Base-by-base conservation (phyloP, 2,329 filamentous ascomycete genomes). In the Beauveria rudraprayagi region DNA sequence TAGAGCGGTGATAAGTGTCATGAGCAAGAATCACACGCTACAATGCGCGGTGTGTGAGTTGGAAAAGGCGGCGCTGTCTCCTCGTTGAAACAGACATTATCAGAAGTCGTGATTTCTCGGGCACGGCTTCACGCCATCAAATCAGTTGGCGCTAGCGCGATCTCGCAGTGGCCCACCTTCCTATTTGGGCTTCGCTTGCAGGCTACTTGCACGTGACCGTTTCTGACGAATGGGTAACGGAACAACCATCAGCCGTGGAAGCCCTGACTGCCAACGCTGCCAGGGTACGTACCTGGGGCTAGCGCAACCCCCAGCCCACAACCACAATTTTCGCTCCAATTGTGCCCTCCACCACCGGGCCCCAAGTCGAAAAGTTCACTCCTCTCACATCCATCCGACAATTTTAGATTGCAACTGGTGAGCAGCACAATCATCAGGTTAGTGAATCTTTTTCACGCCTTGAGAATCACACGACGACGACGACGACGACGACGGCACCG, bases 361-460 rank as follows among this genome's bases (percentile, higher is more conserved):
- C 63, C 22, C 26, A 22, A 26, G 66, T 65, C 64, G 68, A 72
- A 73, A 75, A 73, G 70, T 73, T 74, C 71, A 69, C 65, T 71
- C 66, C 66, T 73, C 69, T 67, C 69, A 74, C 64, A 67, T 63
- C 63, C 70, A 73, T 69, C 69, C 71, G 72, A 67, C 74, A 74
- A 76, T 69, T 71, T 30, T 46, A 74, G 76, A 79, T 78, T 78
- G 75, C 75, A 61, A 70, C 76, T 77, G 77, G 76, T 79, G 76
- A 78, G 67, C 74, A 70, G 70, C 70, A 69, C 66, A 72, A 71
- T 75, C 77, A 79, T 77, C 77, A 79, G 77, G 77, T 79, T 66
- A 78, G 77, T 77, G 53, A 69, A 44, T 22, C 57, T 46, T 63
- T 51, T 30, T 41, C 6, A 19, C 16, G 28, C 30, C 28, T 53